Percentiles rank a stretch among this genome's conserved stretches.
phyloP scores from a whole-genome alignment of 1,139 yeast species.

The Casaregolazyma lundiana region DNA sequence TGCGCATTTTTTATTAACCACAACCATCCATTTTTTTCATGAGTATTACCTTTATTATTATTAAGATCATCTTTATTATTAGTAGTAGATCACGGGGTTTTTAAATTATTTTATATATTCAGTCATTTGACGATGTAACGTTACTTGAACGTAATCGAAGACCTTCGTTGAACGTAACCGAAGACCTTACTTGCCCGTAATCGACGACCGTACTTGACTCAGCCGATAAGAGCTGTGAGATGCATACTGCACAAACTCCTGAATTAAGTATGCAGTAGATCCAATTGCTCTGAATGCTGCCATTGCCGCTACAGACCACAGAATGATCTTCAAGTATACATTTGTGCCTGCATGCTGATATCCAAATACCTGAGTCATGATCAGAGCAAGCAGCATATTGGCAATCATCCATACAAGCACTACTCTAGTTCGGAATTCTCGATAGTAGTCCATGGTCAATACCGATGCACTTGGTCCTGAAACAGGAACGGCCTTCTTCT shows the following conservation, averaged over 20 bases:
- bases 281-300: conserved; percentile 79
- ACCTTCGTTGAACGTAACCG: not conserved
- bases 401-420: conserved; percentile 88
- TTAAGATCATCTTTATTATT: not conserved
- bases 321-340: conserved; percentile 71
- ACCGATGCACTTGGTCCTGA: conserved; percentile 50
- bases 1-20: not conserved
- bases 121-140: not conserved
- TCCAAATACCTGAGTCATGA: conserved; percentile 75
- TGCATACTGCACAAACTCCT: conserved; percentile 35
- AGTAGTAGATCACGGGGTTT: conserved; percentile 5
- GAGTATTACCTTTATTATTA: conserved; percentile 3
- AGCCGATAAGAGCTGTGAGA: conserved; percentile 24
- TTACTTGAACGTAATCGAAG: not conserved
- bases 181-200: conserved; percentile 21
- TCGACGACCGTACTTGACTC: conserved; percentile 14
- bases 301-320: conserved; percentile 87
- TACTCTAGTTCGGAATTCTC: conserved; percentile 89
- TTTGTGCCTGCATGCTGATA: conserved; percentile 63
- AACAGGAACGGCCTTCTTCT: conserved; percentile 52
- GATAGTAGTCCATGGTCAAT: conserved; percentile 83
- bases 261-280: conserved; percentile 59
- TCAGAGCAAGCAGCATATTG: conserved; percentile 74
- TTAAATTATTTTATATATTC: conserved; percentile 2
- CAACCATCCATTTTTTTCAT: not conserved